phyloP scores from a whole-genome alignment of 441 rosid genomes.

The Populus hybrid region DNA sequence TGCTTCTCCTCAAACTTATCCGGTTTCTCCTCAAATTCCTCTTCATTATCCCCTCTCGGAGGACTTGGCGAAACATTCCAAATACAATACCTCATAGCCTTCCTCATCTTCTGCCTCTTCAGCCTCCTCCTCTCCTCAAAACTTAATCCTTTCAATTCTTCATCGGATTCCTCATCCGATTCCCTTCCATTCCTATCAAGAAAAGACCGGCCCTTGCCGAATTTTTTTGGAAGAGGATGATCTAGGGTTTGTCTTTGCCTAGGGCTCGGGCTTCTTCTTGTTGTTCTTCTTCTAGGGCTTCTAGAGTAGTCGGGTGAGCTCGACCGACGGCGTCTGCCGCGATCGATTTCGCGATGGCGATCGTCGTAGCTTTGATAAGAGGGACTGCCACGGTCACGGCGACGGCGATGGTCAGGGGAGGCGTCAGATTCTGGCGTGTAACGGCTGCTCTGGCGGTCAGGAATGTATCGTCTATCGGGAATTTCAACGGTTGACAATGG shows the following conservation, averaged over 20 bases:
- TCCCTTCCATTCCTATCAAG: constrained; percentile 48
- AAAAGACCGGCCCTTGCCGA: constrained; percentile 47
- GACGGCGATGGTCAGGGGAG: constrained; percentile 25
- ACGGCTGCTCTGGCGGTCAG: constrained; percentile 24
- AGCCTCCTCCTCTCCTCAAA: constrained; percentile 70
- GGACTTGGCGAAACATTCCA: constrained; percentile 91
- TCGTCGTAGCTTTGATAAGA: constrained; percentile 42
- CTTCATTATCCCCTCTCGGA: constrained; percentile 49
- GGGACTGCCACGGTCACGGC: constrained; percentile 39
- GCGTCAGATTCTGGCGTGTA: constrained; percentile 25
- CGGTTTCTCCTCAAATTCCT: constrained; percentile 33
- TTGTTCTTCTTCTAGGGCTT: constrained; percentile 31
- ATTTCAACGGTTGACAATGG: constrained; percentile 34
- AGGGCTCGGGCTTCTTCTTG: constrained; percentile 29
- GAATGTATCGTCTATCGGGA: constrained; percentile 29
- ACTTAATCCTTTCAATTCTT: constrained; percentile 74
- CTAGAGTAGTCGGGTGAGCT: constrained; percentile 26
- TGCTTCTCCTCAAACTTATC: constrained; percentile 19
- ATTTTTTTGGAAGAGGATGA: constrained; percentile 49
- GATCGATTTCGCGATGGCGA: constrained; percentile 21
- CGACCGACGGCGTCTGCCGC: constrained; percentile 30
- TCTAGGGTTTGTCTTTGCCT: constrained; percentile 30
- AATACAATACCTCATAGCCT: constrained; percentile 46
- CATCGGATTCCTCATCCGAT: constrained; percentile 75
- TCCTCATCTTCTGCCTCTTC: constrained; percentile 88